phyloP scores from a whole-genome alignment of 768 basidiomycete species.

The Suillus variegatus region DNA sequence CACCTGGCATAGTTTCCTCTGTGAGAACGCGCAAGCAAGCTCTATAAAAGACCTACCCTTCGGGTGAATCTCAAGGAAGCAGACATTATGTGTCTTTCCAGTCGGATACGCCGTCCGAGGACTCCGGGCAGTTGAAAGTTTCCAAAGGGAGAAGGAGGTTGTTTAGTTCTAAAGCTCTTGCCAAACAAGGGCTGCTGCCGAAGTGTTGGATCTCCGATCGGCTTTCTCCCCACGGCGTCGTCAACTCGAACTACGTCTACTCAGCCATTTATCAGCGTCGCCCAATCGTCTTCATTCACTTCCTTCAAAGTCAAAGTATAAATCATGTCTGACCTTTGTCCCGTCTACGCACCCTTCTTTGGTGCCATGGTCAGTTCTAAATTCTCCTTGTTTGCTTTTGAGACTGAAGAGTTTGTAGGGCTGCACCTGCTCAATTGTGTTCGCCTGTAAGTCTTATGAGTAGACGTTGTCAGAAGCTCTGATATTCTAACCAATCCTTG shows the following conservation, averaged over 20 bases:
- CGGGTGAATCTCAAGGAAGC: constrained; percentile 74
- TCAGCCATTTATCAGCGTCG: background rate
- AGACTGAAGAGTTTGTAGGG: constrained; percentile 53
- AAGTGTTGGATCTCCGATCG: constrained; percentile 27
- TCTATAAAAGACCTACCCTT: constrained; percentile 40
- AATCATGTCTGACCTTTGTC: constrained; percentile 78
- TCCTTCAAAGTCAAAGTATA: constrained; percentile 8
- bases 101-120: background rate
- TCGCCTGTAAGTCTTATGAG: constrained; percentile 74
- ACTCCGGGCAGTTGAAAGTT: background rate
- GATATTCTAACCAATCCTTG: constrained; percentile 3
- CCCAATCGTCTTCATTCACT: constrained; percentile 3
- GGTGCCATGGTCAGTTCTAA: constrained; percentile 80
- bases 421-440: constrained; percentile 95
- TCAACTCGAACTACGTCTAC: constrained; percentile 9
- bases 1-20: constrained; percentile 46
- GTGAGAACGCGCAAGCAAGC: constrained; percentile 7
- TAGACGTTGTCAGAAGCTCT: background rate
- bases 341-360: constrained; percentile 98
- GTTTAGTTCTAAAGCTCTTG: constrained; percentile 32
- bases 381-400: background rate
- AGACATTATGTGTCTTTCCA: constrained; percentile 41
- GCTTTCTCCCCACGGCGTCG: constrained; percentile 17
- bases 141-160: constrained; percentile 20
- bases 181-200: constrained; percentile 23